Evolutionary conservation across 2,329 filamentous ascomycete species (phyloP).

Genomic region (Botrytis fragariae): DNA sequence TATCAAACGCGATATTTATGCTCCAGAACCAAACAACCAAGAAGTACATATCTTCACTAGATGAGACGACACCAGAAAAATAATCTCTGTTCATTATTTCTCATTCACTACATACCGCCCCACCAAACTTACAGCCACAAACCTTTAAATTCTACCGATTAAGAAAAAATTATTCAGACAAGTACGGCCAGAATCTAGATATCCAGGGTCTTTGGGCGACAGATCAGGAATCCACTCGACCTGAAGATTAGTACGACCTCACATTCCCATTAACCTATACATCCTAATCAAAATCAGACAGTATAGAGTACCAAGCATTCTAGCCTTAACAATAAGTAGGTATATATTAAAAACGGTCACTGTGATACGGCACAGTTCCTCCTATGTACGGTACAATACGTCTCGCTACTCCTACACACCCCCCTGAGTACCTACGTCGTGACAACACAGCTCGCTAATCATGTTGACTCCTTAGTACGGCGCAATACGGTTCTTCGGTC

Average conservation of each 20-base stretch:
- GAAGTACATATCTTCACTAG: no score
- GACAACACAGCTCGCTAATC: background rate
- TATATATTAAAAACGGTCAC: background rate
- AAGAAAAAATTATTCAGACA: background rate
- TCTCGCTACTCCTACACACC: background rate
- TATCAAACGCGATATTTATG: no score
- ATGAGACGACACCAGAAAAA: background rate
- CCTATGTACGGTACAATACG: background rate
- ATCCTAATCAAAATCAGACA: background rate
- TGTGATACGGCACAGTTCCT: background rate
- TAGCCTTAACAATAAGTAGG: background rate
- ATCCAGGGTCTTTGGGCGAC: fast-evolving
- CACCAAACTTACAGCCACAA: background rate
- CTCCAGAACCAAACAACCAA: background rate
- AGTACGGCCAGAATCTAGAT: background rate
- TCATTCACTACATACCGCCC: background rate
- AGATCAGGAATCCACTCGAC: background rate
- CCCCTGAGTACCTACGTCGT: background rate
- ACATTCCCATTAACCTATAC: background rate
- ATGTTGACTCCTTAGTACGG: background rate
- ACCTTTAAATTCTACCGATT: background rate
- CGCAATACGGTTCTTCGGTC: background rate
- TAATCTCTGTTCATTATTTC: background rate
- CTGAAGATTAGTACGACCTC: background rate
- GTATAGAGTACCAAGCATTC: background rate